Conservation (phyloP, 2,329 filamentous ascomycete species). For the Xylaria hypoxylon region DNA sequence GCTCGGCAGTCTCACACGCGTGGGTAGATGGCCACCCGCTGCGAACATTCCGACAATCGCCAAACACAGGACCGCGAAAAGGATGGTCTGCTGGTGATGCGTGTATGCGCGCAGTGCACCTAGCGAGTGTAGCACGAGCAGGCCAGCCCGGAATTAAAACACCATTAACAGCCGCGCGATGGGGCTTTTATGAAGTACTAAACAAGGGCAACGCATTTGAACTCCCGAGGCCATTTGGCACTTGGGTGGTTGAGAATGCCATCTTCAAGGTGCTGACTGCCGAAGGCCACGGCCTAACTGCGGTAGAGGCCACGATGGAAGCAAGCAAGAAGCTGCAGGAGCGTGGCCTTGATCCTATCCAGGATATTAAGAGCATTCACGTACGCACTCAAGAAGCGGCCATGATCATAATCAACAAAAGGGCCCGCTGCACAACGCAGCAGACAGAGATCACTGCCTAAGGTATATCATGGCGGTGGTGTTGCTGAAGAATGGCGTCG, state of each 20-base stretch:
- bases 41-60: constrained; percentile 50
- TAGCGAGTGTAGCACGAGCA: constrained; percentile 48
- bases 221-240: constrained; percentile 41
- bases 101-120: constrained; percentile 54
- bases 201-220: constrained; percentile 37
- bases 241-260: constrained; percentile 46
- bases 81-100: constrained; percentile 58
- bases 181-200: constrained; percentile 52
- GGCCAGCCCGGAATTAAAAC: constrained; percentile 43
- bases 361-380: constrained; percentile 38
- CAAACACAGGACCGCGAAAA: constrained; percentile 55
- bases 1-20: constrained; percentile 53
- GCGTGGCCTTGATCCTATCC: constrained; percentile 25
- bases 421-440: constrained; percentile 40
- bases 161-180: constrained; percentile 49
- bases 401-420: constrained; percentile 43
- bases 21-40: constrained; percentile 55
- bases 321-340: constrained; percentile 32
- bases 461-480: constrained; percentile 41
- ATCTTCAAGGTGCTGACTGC: constrained; percentile 41
- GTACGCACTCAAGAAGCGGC: constrained; percentile 36
- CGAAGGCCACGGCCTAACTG: constrained; percentile 39
- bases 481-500: constrained; percentile 36
- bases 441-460: constrained; percentile 44
- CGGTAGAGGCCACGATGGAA: constrained; percentile 37